Base-by-base conservation (phyloP, 2,329 filamentous ascomycete genomes). In the Microdochium trichocladiopsis region DNA sequence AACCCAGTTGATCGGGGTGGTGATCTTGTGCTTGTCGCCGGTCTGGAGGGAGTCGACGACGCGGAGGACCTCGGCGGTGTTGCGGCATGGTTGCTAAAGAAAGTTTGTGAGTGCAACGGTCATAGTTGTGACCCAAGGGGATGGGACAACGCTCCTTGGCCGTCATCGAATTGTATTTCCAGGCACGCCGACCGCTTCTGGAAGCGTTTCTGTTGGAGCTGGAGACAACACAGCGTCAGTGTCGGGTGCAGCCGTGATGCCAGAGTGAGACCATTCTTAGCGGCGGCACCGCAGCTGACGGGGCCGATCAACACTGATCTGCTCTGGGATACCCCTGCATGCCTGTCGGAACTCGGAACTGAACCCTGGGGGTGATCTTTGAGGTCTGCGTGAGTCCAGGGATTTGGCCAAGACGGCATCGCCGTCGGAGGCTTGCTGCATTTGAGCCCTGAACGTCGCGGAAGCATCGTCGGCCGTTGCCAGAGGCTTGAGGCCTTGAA, bases 1-100 rank as follows among this genome's bases (percentile, higher is more conserved):
- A 37, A 86, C 77, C 91, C 91, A 96, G 78, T 96, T 88, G 72
- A 96, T 92, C 49, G 91, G 91, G 52, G 89, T 94, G 59, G 87
- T 91, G 66, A 95, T 75, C 63, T 87, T 87, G 80, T 93, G 84
- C 82, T 90, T 91, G 75, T 96, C 92, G 54, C 87, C 90, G 45
- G 84, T 84, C 79, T 90, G 87, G 58, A 91, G 81, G 53, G 86
- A 88, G 76, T 91, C 87, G 69, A 91, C 73, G 60, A 90, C 84
- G 65, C 87, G 84, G 61, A 91, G 82, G 50, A 92, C 84, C 78
- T 91, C 88, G 60, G 83, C 79, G 56, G 86, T 84, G 79, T 91
- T 92, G 67, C 88, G 84, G 72, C 92, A n/a, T n/a, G n/a, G n/a
- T n/a, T n/a, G n/a, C n/a, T n/a, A n/a, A n/a, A n/a, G n/a, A n/a